These are phyloP conservation scores for Coemansia sp. DNA, from an alignment of 192 early-diverging fungal species.

Conservation along the genomic window DNA sequence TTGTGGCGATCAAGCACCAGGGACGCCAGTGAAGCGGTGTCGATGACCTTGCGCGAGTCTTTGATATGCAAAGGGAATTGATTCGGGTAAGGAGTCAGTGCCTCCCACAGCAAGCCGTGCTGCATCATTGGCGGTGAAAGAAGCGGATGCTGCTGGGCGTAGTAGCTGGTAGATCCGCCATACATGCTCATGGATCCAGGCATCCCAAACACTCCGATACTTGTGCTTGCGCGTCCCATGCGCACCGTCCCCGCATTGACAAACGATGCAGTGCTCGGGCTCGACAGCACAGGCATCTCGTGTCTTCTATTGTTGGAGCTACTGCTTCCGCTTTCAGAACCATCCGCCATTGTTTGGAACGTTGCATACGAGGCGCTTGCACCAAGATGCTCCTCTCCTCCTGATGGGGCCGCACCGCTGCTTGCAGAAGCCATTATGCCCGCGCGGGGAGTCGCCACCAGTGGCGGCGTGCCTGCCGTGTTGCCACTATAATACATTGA, in stretches of 20 bases:
- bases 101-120: conserved; percentile 45
- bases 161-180: background rate
- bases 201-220: conserved; percentile 29
- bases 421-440: background rate
- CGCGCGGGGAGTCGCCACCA: background rate
- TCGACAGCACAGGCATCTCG: conserved; percentile 15
- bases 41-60: conserved; percentile 39
- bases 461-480: background rate
- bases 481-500: background rate
- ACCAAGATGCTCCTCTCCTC: background rate
- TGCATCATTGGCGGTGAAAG: background rate
- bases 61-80: conserved; percentile 55
- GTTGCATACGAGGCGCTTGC: conserved; percentile 46
- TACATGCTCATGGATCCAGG: conserved; percentile 13
- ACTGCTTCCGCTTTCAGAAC: conserved; percentile 12
- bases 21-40: conserved; percentile 42
- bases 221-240: conserved; percentile 38
- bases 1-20: conserved; percentile 52
- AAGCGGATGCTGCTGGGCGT: background rate
- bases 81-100: conserved; percentile 49
- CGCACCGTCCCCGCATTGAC: conserved; percentile 30
- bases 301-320: background rate
- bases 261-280: conserved; percentile 41
- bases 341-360: conserved; percentile 40
- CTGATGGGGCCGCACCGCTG: background rate